Base-by-base conservation (phyloP, 495 filamentous ascomycete species). In the Penicillium riverlandense region DNA sequence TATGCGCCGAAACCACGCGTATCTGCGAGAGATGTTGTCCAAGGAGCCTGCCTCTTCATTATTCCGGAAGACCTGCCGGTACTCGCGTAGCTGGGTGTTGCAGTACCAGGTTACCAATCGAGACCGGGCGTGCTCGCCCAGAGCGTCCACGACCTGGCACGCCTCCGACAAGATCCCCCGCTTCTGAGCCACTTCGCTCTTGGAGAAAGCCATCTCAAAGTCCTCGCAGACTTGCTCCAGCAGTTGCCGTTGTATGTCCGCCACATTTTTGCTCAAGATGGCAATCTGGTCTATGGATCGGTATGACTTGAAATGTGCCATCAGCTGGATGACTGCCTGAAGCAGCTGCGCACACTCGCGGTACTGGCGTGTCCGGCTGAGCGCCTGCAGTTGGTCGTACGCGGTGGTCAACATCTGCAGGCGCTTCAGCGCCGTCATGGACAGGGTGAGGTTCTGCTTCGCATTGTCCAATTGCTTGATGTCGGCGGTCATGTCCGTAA, bases 321-420 rank as follows among this genome's bases (percentile, higher is more conserved):
- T 96, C 29, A 99, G 81, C 76, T 99, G 92, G 47, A 97, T 80
- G 33, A 99, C 92, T 5, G 94, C 92, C 63, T 95, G 88, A 42
- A 99, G 78, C 41, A 99, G 72, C 56, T 92, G 89, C 31, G 94
- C 88, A 59, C 92, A 99, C 67, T 99, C 94, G 46, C 88, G 78
- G 63, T 99, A 99, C 64, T 99, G 92, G 50, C 90, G 74, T 16
- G 85, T 83, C 58, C 84, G 87, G 48, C 85, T 84, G 42, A 95
- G 73, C 29, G 80, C 86, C 43, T 86, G 80, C 22, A 99, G 80
- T 68, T 97, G 94, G 55, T 97, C 92, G 67, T 96, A 97, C 22
- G 92, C 92, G 6, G 91, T 99, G 8, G 92, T 97, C 57, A 99
- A 67, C 92, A 99, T 97, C 75, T 99, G 92, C 48, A 99, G 72